Base-by-base conservation (phyloP, 306 rosid genomes). In the Fagus crenata region DNA sequence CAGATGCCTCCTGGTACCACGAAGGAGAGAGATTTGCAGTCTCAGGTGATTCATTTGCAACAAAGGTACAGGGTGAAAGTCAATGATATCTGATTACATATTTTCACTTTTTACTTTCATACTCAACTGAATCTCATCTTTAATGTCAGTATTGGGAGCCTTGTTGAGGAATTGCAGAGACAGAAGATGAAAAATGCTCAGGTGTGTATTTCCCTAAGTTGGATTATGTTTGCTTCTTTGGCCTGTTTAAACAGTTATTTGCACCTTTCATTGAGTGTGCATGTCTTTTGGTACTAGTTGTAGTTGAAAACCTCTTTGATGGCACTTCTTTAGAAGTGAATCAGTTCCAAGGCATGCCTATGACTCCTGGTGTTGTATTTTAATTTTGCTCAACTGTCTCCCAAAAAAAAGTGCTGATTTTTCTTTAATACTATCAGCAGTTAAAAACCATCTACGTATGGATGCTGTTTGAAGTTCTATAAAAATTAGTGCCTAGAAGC, bases 111-210 rank as follows among this genome's bases (percentile, higher is more conserved):
- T 40, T 15, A 65, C 42, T 76, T 79, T 73, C 35, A 36, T 84
- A 5, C 54, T 40, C 31, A 40, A 73, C 81, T 76, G 32, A 81
- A 77, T 56, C 71, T 79, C 6, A 36, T 72, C 71, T 82, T 69
- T 76, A 40, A 71, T 88, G 59, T 82, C 90, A 96, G 99, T 68
- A 74, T 92, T 60, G 90, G 85, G 73, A 85, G 79, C 74, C 90
- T 92, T 55, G 87, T 68, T 32, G 97, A 92, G 76, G 93, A 92
- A 81, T 80, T 92, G 79, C 97, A 88, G 80, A 87, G 87, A 81
- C 97, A 90, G 75, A 95, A 88, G 84, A 76, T 87, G 90, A 95
- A 88, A 88, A 95, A 90, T 78, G 82, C 86, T 42, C 91, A 90
- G 97, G 99, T 92, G 75, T 75, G 82, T 77, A 39, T 31, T 67